Base-by-base conservation (phyloP, 1,139 yeast genomes). In the Hyphopichia pseudoburtonii region DNA sequence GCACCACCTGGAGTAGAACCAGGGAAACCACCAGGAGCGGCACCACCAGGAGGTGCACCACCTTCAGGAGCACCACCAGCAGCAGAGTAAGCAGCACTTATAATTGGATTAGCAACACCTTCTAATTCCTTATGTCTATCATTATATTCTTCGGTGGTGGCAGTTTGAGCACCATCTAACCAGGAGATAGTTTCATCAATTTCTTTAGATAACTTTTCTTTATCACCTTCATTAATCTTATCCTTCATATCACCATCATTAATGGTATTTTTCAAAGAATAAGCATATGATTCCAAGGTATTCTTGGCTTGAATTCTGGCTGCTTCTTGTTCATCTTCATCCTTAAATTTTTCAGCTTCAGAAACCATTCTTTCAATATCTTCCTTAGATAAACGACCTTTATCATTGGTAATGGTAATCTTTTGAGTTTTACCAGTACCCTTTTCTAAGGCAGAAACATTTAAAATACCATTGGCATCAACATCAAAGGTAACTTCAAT, bases 381-480 rank as follows among this genome's bases (percentile, higher is more conserved):
- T 44, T 69, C 75, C 60, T 70, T 69, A 30, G 74, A 68, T 52
- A 70, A 67, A 64, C 76, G 68, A 50, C 74, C 73, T 61, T 70
- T 69, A 52, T 70, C 75, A 55, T 68, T 70, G 40, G 66, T 63
- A 40, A 65, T 64, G 37, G 70, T 64, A 44, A 65, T 64, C 53
- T 64, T 60, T 53, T 64, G 66, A 38, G 62, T 52, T 52, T 64
- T 64, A 51, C 96, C 96, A 45, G 97, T 90, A 60, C 95, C 97
- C 77, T 89, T 89, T 64, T 90, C 97, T 45, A 85, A 73, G 40
- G 97, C 97, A 43, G 89, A 77, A 41, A 90, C 97, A 70, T 87
- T 89, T 73, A 88, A 76, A 60, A 88, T 88, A 72, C 97, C 97
- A 61, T 88, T 88, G 42, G 96, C 95, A 63, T 88, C 96, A 53